Evolutionary conservation across 2,329 filamentous ascomycete genomes (phyloP), one percentile per base, ranked within the genome.

Genomic region (Rhynchosporium agropyri): DNA sequence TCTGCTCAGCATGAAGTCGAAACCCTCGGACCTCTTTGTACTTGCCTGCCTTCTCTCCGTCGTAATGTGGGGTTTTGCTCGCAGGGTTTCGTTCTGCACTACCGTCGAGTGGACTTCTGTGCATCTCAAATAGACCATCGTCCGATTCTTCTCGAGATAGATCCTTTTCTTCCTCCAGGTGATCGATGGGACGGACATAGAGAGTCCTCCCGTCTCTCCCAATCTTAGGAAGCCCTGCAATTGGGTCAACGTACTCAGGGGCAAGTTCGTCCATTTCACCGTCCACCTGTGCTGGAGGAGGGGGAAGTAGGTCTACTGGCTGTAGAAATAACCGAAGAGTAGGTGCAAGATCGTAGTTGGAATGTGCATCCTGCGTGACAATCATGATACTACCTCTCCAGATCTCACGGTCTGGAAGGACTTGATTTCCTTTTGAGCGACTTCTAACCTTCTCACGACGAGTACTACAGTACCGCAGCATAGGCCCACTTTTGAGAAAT

Each of bases 311-410:
- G 65, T 93, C 89, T 75, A 94, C 89, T 1, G 92, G 89, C 73
- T 97, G 93, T 6, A 89, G 87, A 74, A 98, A 99, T 3, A 99
- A 77, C 49, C 93, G 85, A 67, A 99, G 79, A 0, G 84, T 90
- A 3, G 95, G 95, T n/a, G 84, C 84, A 54, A 91, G 87, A 50
- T 88, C 85, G 72, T 97, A 97, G 0, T 89, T 90, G 2, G 94
- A 98, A 46, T 89, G 84, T 1, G 85, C 83, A 72, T 99, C 94
- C 58, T 87, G 83, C 0, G 95, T 98, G 28, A 99, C 92, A 70
- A 99, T 97, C 91, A 99, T 92, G 62, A 98, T 83, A 64, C 87
- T 96, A 4, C 95, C 95, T 74, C 93, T 86, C 95, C 95, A 99
- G 26, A 94, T 87, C 70, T 97, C 91, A 58, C 86, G 84, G 49